A percentile compares a stretch with the other conserved stretches of the same genome.
phyloP scores from a whole-genome alignment of 2,329 filamentous ascomycete genomes.

The Phyllosticta citribraziliensis region DNA sequence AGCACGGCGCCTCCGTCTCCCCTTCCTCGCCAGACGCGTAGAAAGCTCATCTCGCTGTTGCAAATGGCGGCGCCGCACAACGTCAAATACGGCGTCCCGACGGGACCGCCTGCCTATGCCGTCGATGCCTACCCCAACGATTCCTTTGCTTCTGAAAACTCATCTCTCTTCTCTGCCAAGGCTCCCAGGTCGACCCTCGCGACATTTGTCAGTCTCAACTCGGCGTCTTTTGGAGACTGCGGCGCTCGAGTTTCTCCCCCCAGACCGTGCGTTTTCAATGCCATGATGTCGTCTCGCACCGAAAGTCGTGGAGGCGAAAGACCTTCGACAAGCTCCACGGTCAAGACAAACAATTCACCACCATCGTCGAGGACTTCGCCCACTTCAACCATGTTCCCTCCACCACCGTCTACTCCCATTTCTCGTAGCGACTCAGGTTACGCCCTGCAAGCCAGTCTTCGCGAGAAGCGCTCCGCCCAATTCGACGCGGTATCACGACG shows the following conservation, averaged over 20 bases:
- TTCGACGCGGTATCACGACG: conserved; percentile 74
- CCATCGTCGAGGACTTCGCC: conserved; percentile 57
- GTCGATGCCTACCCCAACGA: conserved; percentile 89
- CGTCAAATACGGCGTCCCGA: conserved; percentile 71
- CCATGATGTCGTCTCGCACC: conserved; percentile 67
- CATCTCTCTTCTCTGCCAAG: conserved; percentile 64
- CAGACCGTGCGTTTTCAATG: conserved; percentile 73
- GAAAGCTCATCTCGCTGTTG: conserved; percentile 79
- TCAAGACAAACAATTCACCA: conserved; percentile 37
- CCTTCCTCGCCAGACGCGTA: conserved; percentile 77
- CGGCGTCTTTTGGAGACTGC: conserved; percentile 70
- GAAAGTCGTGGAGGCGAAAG: conserved; percentile 54
- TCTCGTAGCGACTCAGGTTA: conserved; percentile 89
- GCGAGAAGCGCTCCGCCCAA: conserved; percentile 90
- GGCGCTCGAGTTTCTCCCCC: conserved; percentile 20
- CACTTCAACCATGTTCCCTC: conserved; percentile 66
- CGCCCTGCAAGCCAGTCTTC: conserved; percentile 71
- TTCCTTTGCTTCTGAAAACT: conserved; percentile 78
- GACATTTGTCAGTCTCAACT: conserved; percentile 83
- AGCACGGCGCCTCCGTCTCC: conserved; percentile 67
- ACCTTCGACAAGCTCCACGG: conserved; percentile 44
- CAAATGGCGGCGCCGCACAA: conserved; percentile 88
- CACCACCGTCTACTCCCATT: conserved; percentile 66
- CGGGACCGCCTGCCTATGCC: conserved; percentile 86
- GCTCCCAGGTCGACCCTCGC: conserved; percentile 63